These are phyloP conservation scores for Achlya hypogyna DNA, from an alignment of 352 stramenopile genomes.

Conservation along the genomic window DNA sequence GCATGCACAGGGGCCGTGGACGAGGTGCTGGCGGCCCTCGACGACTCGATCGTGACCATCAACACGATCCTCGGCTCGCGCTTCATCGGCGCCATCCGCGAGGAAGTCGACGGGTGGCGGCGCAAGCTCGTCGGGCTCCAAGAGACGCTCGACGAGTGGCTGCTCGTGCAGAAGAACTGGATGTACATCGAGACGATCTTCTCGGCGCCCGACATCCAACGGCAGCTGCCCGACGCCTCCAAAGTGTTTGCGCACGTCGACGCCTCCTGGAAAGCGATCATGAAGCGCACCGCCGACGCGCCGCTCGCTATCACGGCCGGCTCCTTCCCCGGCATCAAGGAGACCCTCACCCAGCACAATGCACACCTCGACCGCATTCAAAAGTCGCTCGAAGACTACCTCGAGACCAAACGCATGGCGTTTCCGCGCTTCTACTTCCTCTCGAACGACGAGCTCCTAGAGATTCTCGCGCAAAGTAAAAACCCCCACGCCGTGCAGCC, in stretches of 20 bases:
- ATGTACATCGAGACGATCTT: constrained; percentile 86
- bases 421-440: constrained; percentile 94
- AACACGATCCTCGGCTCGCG: constrained; percentile 88
- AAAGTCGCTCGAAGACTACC: constrained; percentile 88
- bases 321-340: constrained; percentile 69
- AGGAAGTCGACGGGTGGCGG: constrained; percentile 83
- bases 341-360: constrained; percentile 79
- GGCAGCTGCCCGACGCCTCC: constrained; percentile 81
- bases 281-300: constrained; percentile 81
- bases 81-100: constrained; percentile 86
- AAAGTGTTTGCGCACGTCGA: constrained; percentile 89
- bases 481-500: constrained; percentile 91
- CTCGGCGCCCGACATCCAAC: constrained; percentile 83
- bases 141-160: constrained; percentile 82
- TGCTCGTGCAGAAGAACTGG: constrained; percentile 84
- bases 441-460: constrained; percentile 91
- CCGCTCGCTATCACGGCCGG: constrained; percentile 78
- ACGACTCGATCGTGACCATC: constrained; percentile 91
- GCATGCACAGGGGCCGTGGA: constrained; percentile 58
- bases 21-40: constrained; percentile 84
- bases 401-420: constrained; percentile 89
- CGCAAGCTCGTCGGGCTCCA: constrained; percentile 75
- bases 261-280: constrained; percentile 86
- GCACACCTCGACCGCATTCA: constrained; percentile 84
- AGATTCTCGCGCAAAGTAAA: constrained; percentile 92